Evolutionary conservation across 352 stramenopile genomes (phyloP).

Genomic region (Sclerospora graminicola): DNA sequence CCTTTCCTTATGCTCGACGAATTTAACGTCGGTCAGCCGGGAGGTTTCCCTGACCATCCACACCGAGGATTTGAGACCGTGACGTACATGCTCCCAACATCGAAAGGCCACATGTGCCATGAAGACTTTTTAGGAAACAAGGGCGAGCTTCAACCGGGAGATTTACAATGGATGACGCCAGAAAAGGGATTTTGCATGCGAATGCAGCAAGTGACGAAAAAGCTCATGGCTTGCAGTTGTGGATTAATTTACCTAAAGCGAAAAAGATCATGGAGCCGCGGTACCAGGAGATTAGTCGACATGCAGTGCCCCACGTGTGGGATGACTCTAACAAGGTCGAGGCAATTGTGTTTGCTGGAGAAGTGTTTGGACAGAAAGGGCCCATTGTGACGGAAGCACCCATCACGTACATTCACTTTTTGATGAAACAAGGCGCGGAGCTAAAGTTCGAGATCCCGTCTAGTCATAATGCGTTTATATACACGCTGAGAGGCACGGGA

Average conservation of each 20-base stretch:
- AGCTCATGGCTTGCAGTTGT: constrained; percentile 38
- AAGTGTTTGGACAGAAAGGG: constrained; percentile 34
- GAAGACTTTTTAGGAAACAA: constrained; percentile 71
- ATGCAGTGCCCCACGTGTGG: constrained; percentile 27
- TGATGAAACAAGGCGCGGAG: constrained; percentile 24
- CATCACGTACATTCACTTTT: constrained; percentile 48
- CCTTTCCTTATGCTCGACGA: constrained; percentile 58
- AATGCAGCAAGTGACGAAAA: constrained; percentile 28
- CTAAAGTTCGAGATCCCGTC: constrained; percentile 30
- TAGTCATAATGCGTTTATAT: constrained; percentile 36
- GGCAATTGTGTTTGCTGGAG: constrained; percentile 41
- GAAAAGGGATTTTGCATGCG: constrained; percentile 39
- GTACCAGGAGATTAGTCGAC: constrained; percentile 42
- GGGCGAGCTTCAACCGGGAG: constrained; percentile 31
- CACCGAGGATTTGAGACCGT: constrained; percentile 90
- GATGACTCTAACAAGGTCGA: constrained; percentile 29
- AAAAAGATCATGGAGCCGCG: constrained; percentile 39
- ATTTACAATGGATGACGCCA: constrained; percentile 54
- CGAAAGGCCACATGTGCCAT: constrained; percentile 76
- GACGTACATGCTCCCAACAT: constrained; percentile 76
- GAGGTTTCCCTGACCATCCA: constrained; percentile 86
- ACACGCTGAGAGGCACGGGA: constrained; percentile 23
- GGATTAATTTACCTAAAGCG: constrained; percentile 36
- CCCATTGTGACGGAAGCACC: constrained; percentile 33
- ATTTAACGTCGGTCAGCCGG: constrained; percentile 39